Evolutionary conservation across 2,329 filamentous ascomycete genomes (phyloP), one percentile per base, ranked within the genome.

Genomic region (Macrophomina tecta): DNA sequence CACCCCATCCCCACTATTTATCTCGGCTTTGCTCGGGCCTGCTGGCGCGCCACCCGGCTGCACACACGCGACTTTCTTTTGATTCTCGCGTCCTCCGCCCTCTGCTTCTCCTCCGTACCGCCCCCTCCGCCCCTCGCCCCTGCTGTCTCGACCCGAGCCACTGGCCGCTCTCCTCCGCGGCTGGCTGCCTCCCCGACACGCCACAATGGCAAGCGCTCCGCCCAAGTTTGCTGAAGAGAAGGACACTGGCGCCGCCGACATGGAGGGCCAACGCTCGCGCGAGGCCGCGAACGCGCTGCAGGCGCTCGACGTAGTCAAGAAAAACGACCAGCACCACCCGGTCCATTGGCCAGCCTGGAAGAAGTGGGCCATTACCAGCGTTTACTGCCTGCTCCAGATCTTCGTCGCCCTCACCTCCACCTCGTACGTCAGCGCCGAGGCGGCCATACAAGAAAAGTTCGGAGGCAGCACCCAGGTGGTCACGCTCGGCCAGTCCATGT

Each of bases 1-100:
- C 56, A 61, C 16, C 16, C 45, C 38, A 52, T 55, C 65, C 56
- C 65, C 65, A 67, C 65, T 62, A 67, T 63, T 67, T 67, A 67
- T 67, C 65, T 67, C 65, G 65, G 65, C 9, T 38, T 51, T 48
- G 23, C 49, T 55, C 49, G 56, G 65, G 34, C 51, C 32, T 51
- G 9, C 14, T 66, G 45, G 36, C 18, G 42, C 45, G 42, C 60
- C 7, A 53, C 48, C 11, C 23, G 7, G n/a, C 7, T 18, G 12
- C n/a, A 28, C 51, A 28, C 42, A 38, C 36, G 36, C 51, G 40
- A 30, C 36, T 48, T 48, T 51, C 42, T 66, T 60, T 66, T 52
- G 30, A 46, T 12, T 48, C 23, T 30, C 36, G 56, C 48, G 11
- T n/a, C 56, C 34, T 36, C 48, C 38, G 40, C 23, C 38, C 42